Conservation (phyloP, 257 asterid species). For the Fraxinus excelsior region DNA sequence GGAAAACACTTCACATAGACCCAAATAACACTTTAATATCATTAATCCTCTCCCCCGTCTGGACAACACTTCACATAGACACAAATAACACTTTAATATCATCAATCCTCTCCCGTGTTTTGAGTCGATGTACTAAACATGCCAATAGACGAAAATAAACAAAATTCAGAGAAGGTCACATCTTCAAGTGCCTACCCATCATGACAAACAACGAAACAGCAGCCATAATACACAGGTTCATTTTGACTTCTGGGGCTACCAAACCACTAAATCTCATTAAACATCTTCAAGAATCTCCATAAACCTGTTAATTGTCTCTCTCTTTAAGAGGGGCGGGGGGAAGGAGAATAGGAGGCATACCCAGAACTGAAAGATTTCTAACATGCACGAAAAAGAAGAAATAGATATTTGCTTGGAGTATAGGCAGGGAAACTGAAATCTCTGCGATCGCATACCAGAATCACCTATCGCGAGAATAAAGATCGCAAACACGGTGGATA, state of each 20-base stretch:
- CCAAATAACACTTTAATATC: too few relatives aligned
- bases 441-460: slow-evolving; percentile 10
- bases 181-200: too few relatives aligned
- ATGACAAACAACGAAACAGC: background rate
- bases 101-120: too few relatives aligned
- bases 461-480: slow-evolving; percentile 16
- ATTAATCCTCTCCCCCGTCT: too few relatives aligned
- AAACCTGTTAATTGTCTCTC: background rate
- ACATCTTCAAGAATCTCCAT: background rate
- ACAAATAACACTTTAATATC: too few relatives aligned
- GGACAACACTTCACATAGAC: too few relatives aligned
- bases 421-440: slow-evolving; percentile 12
- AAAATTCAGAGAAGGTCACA: too few relatives aligned
- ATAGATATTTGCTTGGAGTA: slow-evolving; percentile 3
- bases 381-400: background rate
- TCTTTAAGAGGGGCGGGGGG: background rate
- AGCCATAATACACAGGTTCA: background rate
- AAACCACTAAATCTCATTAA: background rate
- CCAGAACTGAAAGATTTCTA: background rate
- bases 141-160: too few relatives aligned
- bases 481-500: background rate
- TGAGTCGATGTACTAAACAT: too few relatives aligned
- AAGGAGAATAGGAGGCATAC: background rate
- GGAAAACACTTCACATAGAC: too few relatives aligned
- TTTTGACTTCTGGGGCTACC: background rate